Conservation (phyloP, 2,329 filamentous ascomycete genomes). For the Lecanoromycetidae sp. region DNA sequence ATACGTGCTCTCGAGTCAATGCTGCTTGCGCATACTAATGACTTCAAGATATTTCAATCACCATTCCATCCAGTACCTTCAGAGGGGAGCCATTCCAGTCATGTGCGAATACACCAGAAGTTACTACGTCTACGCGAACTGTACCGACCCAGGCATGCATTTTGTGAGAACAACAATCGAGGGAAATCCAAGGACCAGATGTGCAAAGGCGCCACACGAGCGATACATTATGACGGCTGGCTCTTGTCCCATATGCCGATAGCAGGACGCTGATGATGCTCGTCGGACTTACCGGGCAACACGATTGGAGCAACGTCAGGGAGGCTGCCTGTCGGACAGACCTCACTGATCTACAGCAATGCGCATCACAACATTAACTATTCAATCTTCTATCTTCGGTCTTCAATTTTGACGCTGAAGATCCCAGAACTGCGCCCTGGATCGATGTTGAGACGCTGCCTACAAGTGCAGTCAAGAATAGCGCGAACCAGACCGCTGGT, state of each 20-base stretch:
- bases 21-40: not conserved
- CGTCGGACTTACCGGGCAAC: not conserved
- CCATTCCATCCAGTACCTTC: not conserved
- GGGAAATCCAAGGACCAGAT: constrained; percentile 48
- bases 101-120: constrained; percentile 58
- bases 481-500: too few species aligned
- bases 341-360: too few species aligned
- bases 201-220: constrained; percentile 56
- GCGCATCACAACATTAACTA: too few species aligned
- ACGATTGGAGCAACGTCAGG: not conserved
- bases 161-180: constrained; percentile 60
- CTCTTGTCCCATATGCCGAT: constrained; percentile 14
- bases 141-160: constrained; percentile 55
- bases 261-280: constrained; percentile 3
- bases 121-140: constrained; percentile 65
- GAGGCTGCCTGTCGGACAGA: not conserved
- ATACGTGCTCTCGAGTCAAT: not conserved
- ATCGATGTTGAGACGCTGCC: not conserved
- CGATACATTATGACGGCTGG: constrained; percentile 54
- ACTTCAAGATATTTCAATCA: constrained; percentile 1
- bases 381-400: too few species aligned
- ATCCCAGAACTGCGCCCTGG: not conserved
- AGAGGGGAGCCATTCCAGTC: constrained; percentile 13
- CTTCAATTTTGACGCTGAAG: too few species aligned
- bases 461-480: not conserved